A percentile compares a stretch with the other conserved stretches of the same genome.
phyloP scores from a whole-genome alignment of 2,329 filamentous ascomycete genomes.

The Pyrenophora graminea region DNA sequence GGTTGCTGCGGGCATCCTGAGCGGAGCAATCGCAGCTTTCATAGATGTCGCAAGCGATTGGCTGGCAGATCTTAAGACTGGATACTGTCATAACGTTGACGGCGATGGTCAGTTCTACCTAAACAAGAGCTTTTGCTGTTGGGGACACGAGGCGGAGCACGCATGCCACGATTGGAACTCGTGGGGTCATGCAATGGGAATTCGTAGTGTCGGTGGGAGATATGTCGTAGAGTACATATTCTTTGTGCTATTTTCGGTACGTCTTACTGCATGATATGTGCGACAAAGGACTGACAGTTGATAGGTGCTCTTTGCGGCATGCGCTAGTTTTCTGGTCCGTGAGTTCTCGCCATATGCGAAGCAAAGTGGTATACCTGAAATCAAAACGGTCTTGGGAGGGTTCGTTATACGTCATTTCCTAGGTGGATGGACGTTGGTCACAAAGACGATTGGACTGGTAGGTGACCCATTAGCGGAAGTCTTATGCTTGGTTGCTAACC shows the following conservation, averaged over 20 bases:
- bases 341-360: conserved; percentile 86
- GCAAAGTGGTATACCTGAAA: conserved; percentile 95
- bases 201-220: conserved; percentile 67
- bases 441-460: conserved; percentile 87
- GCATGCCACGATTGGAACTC: conserved; percentile 85
- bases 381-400: conserved; percentile 92
- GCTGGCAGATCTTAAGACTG: conserved; percentile 89
- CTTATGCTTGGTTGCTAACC: conserved; percentile 26
- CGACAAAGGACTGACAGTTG: conserved; percentile 15
- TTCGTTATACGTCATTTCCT: conserved; percentile 90
- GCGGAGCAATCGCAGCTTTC: conserved; percentile 80
- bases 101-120: conserved; percentile 89
- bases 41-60: conserved; percentile 93
- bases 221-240: conserved; percentile 88
- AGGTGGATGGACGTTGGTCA: conserved; percentile 83
- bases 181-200: conserved; percentile 77
- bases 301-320: conserved; percentile 75
- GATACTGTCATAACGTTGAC: conserved; percentile 76
- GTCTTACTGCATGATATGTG: conserved; percentile 29
- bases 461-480: conserved; percentile 1
- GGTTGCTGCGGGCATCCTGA: conserved; percentile 80
- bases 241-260: conserved; percentile 81
- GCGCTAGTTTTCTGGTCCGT: conserved; percentile 78
- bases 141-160: conserved; percentile 75
- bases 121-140: conserved; percentile 89